Evolutionary conservation across 345 rosid species (phyloP), one percentile per base, ranked within the genome.

Genomic region (Eucalyptus cloeziana): DNA sequence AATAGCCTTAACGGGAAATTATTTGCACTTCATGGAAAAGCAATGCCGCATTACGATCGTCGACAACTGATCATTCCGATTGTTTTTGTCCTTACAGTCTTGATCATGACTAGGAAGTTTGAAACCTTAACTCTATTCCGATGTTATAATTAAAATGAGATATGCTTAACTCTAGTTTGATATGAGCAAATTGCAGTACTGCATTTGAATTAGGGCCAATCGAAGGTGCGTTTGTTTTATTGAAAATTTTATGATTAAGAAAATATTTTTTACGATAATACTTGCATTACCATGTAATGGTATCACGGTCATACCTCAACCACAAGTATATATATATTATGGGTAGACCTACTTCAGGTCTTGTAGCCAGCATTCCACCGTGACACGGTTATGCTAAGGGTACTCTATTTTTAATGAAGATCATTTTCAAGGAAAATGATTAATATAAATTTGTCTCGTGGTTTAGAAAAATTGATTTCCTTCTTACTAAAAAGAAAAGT

Each of bases 211-310:
- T 62, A n/a, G 69, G 13, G 3, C 9, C 17, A 62, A 2, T 24
- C 3, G 0, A 56, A 9, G 62, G 0, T 56, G 62, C 2, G 0
- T 56, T 56, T 56, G 30, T 56, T 56, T 52, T 10, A 56, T 56
- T 4, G 62, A 56, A 24, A 56, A 0, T 24, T 56, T 56, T 56
- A 24, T 24, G 13, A 56, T 24, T 4, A 56, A 24, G 3, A 56
- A 56, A 2, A 8, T 56, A 22, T 4, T 56, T 56, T 56, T 56
- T 9, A 22, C 2, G 0, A 7, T 52, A 56, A 56, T 62, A 3
- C 33, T 30, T 62, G 33, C 9, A 62, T 62, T 6, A 62, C 7
- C 33, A 11, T 30, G 17, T 30, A 30, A 62, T 30, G 7, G 8
- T 2, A 13, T 62, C 16, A 62, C 0, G 2, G 8, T 62, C 9